These are phyloP conservation scores for Helicostylum pulchrum DNA, from an alignment of 192 early-diverging fungal genomes.

Conservation along the genomic window DNA sequence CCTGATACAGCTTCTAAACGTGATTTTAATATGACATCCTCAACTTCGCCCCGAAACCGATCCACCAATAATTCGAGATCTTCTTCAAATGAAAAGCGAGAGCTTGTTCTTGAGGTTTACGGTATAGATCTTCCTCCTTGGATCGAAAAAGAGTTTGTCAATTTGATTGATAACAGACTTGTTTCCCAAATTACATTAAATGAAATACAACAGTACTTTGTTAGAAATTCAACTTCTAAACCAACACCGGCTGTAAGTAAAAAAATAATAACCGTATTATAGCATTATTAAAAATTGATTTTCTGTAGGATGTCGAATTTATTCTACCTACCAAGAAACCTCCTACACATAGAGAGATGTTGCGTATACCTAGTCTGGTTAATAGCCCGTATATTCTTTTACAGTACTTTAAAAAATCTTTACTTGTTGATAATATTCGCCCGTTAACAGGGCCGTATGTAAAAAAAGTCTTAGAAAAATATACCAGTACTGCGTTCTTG, in stretches of 20 bases:
- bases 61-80: background rate
- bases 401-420: conserved; percentile 58
- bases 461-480: background rate
- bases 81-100: conserved; percentile 34
- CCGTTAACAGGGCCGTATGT: conserved; percentile 17
- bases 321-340: conserved; percentile 57
- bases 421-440: conserved; percentile 26
- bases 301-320: conserved; percentile 68
- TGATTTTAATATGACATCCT: background rate
- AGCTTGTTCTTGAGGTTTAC: conserved; percentile 65
- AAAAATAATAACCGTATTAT: background rate
- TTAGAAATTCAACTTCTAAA: conserved; percentile 62
- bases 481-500: background rate
- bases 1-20: background rate
- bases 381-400: conserved; percentile 60
- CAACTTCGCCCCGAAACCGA: background rate
- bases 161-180: conserved; percentile 61
- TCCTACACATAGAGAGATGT: conserved; percentile 35
- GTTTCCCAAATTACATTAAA: conserved; percentile 55
- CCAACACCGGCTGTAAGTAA: conserved; percentile 56
- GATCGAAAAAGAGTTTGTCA: conserved; percentile 59
- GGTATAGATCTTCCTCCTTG: conserved; percentile 51
- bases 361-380: conserved; percentile 53
- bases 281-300: background rate
- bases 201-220: conserved; percentile 59